Evolutionary conservation across 2,329 filamentous ascomycete species (phyloP).

Genomic region (Fusarium metavorans): DNA sequence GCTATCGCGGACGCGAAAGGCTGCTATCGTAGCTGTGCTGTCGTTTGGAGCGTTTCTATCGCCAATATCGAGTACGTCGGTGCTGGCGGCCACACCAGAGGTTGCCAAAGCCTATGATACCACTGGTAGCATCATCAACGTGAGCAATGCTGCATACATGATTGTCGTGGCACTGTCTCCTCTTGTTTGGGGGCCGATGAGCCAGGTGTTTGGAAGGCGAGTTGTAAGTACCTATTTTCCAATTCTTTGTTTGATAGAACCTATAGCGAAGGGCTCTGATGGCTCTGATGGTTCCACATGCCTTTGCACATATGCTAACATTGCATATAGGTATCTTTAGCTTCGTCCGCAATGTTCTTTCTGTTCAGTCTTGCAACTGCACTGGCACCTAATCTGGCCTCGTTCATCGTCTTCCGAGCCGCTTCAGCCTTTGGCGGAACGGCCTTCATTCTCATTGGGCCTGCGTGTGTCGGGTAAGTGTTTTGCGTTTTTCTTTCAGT

Average conservation of each 20-base stretch:
- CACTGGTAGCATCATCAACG: constrained; percentile 76
- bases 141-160: constrained; percentile 82
- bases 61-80: constrained; percentile 79
- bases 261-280: background rate
- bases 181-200: constrained; percentile 79
- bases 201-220: constrained; percentile 72
- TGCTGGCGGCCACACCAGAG: constrained; percentile 80
- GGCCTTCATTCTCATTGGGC: constrained; percentile 78
- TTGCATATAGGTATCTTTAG: constrained; percentile 54
- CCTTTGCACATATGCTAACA: background rate
- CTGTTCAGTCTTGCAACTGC: constrained; percentile 79
- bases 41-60: constrained; percentile 82
- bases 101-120: constrained; percentile 75
- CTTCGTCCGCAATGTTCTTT: constrained; percentile 73
- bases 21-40: constrained; percentile 74
- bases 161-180: constrained; percentile 79
- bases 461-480: constrained; percentile 72
- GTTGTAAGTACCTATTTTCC: constrained; percentile 56
- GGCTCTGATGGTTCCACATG: background rate
- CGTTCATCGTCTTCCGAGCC: constrained; percentile 81
- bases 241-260: background rate
- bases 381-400: constrained; percentile 75
- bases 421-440: constrained; percentile 82
- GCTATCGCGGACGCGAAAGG: constrained; percentile 72
- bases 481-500: background rate